phyloP scores from a whole-genome alignment of 83 land plant species.

The Thuja plicata region DNA sequence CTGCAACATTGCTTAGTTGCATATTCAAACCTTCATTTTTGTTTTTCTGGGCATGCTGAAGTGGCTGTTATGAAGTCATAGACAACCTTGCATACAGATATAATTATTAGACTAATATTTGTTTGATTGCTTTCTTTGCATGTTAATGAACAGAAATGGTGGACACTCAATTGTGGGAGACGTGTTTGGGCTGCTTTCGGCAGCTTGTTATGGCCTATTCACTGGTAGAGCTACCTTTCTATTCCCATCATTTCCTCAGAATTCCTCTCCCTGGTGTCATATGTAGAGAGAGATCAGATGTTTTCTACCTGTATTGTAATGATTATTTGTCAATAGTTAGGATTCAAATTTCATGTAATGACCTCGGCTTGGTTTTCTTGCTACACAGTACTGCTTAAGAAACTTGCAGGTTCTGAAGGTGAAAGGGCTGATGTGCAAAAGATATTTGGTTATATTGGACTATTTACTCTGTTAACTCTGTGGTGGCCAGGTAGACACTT shows the following conservation, averaged over 20 bases:
- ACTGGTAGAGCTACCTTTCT: slow-evolving; percentile 52
- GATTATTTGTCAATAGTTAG: not conserved
- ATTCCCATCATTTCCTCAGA: not conserved
- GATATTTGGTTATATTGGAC: slow-evolving; percentile 93
- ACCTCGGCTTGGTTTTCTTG: slow-evolving; percentile 1
- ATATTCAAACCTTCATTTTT: not conserved
- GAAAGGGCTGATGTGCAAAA: slow-evolving; percentile 86
- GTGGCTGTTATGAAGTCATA: not conserved
- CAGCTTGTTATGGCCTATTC: slow-evolving; percentile 76
- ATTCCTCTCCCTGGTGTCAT: not conserved
- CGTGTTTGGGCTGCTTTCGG: slow-evolving; percentile 85
- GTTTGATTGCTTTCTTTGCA: not conserved
- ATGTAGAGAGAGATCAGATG: not conserved
- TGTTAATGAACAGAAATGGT: slow-evolving; percentile 41
- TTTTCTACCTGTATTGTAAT: not conserved
- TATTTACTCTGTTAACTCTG: slow-evolving; percentile 78
- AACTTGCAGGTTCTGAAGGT: slow-evolving; percentile 88
- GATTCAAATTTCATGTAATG: not conserved
- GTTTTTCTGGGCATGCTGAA: not conserved
- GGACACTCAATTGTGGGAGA: slow-evolving; percentile 71
- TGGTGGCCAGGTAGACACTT: slow-evolving; percentile 91
- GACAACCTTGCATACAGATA: not conserved
- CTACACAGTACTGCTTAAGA: slow-evolving; percentile 81
- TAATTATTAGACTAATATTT: not conserved
- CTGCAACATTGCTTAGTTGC: not conserved